Evolutionary conservation across 208 protist genomes (phyloP), one percentile per base, ranked within the genome.

Genomic region (Acanthamoeba sp.): DNA sequence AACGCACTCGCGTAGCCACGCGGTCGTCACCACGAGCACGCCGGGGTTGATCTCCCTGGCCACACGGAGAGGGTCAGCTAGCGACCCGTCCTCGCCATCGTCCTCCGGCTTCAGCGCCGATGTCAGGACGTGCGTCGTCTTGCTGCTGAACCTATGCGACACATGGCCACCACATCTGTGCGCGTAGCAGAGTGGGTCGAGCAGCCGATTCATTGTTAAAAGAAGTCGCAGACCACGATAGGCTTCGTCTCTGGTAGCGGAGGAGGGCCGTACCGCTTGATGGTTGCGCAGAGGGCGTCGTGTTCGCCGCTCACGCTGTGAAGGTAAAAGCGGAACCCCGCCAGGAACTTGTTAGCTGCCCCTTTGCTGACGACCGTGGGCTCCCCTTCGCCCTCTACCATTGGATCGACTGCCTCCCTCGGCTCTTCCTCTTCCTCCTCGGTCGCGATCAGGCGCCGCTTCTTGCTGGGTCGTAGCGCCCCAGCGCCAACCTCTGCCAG

Each of bases 1-100:
- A 18, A 34, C 38, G 71, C 71, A 82, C 36, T 42, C 9, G 20
- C 71, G 71, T 6, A 82, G 71, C 71, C 71, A 82, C 0, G 22
- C 40, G 38, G 71, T 3, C 12, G 71, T 82, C 14, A 45, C 71
- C 36, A 82, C 38, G 18, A 27, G 40, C 32, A 82, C 22, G 24
- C 71, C 20, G 9, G 71, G 71, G 71, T 82, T 82, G 36, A 82
- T 82, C 10, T 82, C 71, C 36, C 32, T 42, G 71, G 71, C 71
- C 36, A 82, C 36, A 24, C 40, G 34, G 36, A 82, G 71, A 4
- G 40, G n/a, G n/a, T n/a, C n/a, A n/a, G n/a, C n/a, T n/a, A n/a
- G n/a, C n/a, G n/a, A n/a, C n/a, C n/a, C n/a, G n/a, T n/a, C 71
- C 36, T 82, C 62, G 62, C 36, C 62, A 1, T 50, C 32, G 2